phyloP scores from a whole-genome alignment of 2,329 filamentous ascomycete species.

The Penicillium sp. region DNA sequence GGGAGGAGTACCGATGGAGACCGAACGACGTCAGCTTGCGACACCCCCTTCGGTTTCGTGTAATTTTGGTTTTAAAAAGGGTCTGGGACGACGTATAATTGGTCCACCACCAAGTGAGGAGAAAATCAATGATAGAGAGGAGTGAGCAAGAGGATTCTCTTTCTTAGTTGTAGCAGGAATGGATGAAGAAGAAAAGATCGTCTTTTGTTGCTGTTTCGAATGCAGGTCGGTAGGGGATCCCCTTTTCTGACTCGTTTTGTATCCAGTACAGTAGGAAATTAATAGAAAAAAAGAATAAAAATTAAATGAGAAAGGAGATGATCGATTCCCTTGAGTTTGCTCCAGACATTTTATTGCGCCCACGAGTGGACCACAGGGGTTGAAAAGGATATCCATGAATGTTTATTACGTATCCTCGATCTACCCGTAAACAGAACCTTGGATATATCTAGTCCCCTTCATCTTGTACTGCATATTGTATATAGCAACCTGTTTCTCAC shows the following conservation, averaged over 20 bases:
- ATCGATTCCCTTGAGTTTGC: not conserved
- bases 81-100: not conserved
- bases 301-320: not conserved
- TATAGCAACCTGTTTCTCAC: too few relatives aligned
- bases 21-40: conserved; percentile 16
- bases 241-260: not conserved
- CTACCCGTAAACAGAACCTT: not conserved
- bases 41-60: conserved; percentile 15
- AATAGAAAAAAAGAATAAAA: not conserved
- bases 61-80: conserved; percentile 12
- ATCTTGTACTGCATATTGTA: too few relatives aligned
- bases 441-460: too few relatives aligned
- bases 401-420: not conserved
- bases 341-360: not conserved
- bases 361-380: not conserved
- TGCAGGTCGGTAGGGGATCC: not conserved
- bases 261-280: not conserved
- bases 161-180: not conserved
- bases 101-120: not conserved
- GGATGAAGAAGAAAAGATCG: not conserved
- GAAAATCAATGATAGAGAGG: not conserved
- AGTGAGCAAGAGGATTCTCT: not conserved
- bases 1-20: conserved; percentile 7
- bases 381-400: not conserved
- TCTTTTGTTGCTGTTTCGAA: not conserved